These are phyloP conservation scores for Suillus discolor DNA, from an alignment of 768 basidiomycete genomes.

Conservation along the genomic window DNA sequence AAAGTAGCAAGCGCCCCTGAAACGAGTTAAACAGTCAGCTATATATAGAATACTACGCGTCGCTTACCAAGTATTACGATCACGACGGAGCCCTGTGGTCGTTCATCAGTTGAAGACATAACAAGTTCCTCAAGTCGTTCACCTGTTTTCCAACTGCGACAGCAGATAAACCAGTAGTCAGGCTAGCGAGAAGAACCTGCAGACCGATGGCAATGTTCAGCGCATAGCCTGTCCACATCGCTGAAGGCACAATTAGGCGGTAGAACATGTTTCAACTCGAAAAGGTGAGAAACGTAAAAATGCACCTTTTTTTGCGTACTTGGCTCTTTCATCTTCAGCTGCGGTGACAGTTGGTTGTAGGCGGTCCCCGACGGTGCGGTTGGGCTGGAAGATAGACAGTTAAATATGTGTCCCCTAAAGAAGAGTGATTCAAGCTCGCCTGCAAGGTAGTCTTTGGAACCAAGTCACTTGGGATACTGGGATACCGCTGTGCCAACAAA, in stretches of 20 bases:
- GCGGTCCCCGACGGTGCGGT: constrained; percentile 45
- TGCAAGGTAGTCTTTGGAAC: background rate
- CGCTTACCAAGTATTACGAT: constrained; percentile 30
- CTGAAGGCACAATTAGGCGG: constrained; percentile 11
- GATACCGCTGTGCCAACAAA: background rate
- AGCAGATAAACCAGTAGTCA: constrained; percentile 29
- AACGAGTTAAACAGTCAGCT: background rate
- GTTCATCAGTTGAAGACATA: background rate
- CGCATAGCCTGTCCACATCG: constrained; percentile 12
- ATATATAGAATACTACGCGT: background rate
- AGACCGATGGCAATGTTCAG: constrained; percentile 28
- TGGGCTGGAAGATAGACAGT: background rate
- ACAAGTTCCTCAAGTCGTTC: background rate
- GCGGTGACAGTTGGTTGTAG: constrained; percentile 49
- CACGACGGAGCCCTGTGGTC: constrained; percentile 27
- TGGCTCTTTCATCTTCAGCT: constrained; percentile 45
- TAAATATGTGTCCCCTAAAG: background rate
- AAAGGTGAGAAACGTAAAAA: background rate
- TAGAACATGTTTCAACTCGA: background rate
- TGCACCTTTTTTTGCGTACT: constrained; percentile 45
- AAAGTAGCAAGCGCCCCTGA: constrained; percentile 38
- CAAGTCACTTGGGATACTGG: background rate
- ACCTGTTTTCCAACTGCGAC: constrained; percentile 23
- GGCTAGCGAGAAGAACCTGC: constrained; percentile 30
- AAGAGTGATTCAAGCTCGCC: background rate